phyloP scores from a whole-genome alignment of 2,329 filamentous ascomycete genomes.

The Cryphonectria nitschkei region DNA sequence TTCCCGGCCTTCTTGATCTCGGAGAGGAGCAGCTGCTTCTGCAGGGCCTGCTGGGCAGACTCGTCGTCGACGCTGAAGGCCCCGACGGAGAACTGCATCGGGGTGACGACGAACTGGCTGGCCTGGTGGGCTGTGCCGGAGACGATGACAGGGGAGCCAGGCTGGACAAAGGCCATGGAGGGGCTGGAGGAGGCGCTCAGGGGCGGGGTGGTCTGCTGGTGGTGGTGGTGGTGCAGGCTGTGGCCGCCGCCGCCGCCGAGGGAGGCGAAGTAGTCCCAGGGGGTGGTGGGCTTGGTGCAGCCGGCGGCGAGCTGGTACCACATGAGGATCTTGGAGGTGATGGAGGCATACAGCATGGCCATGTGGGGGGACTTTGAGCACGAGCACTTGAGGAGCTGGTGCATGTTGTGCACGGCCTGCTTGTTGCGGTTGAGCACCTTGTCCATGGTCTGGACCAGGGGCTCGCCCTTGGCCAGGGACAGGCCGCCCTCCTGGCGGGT shows the following conservation, averaged over 20 bases:
- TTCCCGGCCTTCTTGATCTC: slow-evolving; percentile 29
- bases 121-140: neutral
- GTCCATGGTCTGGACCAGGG: slow-evolving; percentile 28
- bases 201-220: slow-evolving; percentile 15
- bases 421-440: slow-evolving; percentile 30
- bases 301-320: slow-evolving; percentile 29
- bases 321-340: slow-evolving; percentile 30
- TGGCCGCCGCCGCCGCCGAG: neutral
- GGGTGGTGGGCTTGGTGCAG: slow-evolving; percentile 20
- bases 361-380: slow-evolving; percentile 27
- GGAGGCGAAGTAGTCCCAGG: slow-evolving; percentile 27
- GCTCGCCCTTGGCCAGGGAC: slow-evolving; percentile 16
- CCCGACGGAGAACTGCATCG: slow-evolving; percentile 28
- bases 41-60: slow-evolving; percentile 25
- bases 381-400: slow-evolving; percentile 26
- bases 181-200: slow-evolving; percentile 26
- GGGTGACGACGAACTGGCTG: slow-evolving; percentile 25
- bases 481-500: slow-evolving; percentile 16
- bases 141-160: slow-evolving; percentile 3
- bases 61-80: slow-evolving; percentile 29
- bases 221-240: neutral
- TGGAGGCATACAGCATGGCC: slow-evolving; percentile 29
- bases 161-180: slow-evolving; percentile 18
- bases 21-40: slow-evolving; percentile 27
- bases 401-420: slow-evolving; percentile 28